Base-by-base conservation (phyloP, 2,329 filamentous ascomycete genomes). In the Alternaria consortialis region DNA sequence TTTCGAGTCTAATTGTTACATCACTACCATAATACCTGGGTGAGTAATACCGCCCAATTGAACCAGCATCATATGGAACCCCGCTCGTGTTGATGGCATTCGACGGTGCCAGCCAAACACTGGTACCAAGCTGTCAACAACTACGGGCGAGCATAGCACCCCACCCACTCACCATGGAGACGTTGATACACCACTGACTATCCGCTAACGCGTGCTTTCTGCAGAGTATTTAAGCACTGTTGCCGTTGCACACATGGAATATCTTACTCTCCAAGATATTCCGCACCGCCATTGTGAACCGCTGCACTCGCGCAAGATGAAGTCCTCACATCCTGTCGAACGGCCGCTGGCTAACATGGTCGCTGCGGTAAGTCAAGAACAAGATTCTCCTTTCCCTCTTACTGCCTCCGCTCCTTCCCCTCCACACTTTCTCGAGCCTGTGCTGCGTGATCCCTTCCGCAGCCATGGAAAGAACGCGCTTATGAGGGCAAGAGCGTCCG, bases 201-300 rank as follows among this genome's bases (percentile, higher is more conserved):
- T 27, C 32, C 13, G 61, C 58, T 63, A 55, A 63, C 50, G 39
- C 46, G n/a, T 31, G 2, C 20, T 3, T 44, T 4, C 37, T 60
- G 29, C 52, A 63, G 59, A 64, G 57, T 63, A 69, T 63, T 64
- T 63, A 67, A 57, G 27, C 43, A 34, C 13, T 53, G 27, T 42
- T 42, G 32, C 9, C 25, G 31, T 55, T 44, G 60, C 59, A 53
- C 34, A 60, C 25, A 78, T 79, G 76, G 76, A 79, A 69, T 78
- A 76, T 64, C 75, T 79, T 52, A 75, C 76, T 17, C 70, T 79
- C n/a, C 75, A 77, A 66, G 76, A 79, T 70, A 69, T 77, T 64
- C 76, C 76, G 67, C 70, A 73, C 42, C 74, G 73, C 56, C 72
- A 75, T 42, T 70, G 64, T 64, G 68, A 74, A 60, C 63, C 68